Conservation (phyloP, 2,329 filamentous ascomycete genomes). For the Myriangium duriaei region DNA sequence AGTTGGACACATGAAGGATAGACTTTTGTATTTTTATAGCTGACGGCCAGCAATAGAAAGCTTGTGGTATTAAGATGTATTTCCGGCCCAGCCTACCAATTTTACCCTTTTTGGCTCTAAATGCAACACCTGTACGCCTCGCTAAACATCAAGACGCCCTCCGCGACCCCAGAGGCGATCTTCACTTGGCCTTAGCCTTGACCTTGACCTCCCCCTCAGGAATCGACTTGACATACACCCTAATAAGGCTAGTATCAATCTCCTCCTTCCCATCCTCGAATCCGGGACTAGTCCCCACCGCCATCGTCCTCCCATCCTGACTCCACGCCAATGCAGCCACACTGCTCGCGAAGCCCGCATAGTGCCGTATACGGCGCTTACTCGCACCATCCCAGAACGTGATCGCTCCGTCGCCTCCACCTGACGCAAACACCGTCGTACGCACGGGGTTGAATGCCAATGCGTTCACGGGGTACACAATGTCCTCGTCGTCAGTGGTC, state of each 20-base stretch:
- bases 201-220: constrained; percentile 79
- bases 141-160: too few species aligned
- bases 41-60: not conserved
- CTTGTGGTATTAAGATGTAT: too few species aligned
- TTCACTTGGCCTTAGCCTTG: constrained; percentile 48
- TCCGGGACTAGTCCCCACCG: constrained; percentile 69
- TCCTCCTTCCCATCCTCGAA: constrained; percentile 83
- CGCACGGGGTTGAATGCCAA: constrained; percentile 73
- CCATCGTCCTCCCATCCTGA: constrained; percentile 62
- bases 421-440: constrained; percentile 70
- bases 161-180: too few species aligned
- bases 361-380: constrained; percentile 80
- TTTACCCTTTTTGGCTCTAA: too few species aligned
- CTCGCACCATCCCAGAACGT: constrained; percentile 85
- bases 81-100: too few species aligned
- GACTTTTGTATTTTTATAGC: not conserved
- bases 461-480: constrained; percentile 86
- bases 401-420: constrained; percentile 83
- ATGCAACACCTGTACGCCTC: too few species aligned
- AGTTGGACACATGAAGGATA: too few species aligned
- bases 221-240: constrained; percentile 71
- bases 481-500: constrained; percentile 50
- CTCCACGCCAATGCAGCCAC: constrained; percentile 70
- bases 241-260: constrained; percentile 55
- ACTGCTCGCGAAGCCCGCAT: constrained; percentile 69